A percentile compares a stretch with the other conserved stretches of the same genome.
Conservation (phyloP, 2,329 filamentous ascomycete genomes). For the Diplodia mutila region DNA sequence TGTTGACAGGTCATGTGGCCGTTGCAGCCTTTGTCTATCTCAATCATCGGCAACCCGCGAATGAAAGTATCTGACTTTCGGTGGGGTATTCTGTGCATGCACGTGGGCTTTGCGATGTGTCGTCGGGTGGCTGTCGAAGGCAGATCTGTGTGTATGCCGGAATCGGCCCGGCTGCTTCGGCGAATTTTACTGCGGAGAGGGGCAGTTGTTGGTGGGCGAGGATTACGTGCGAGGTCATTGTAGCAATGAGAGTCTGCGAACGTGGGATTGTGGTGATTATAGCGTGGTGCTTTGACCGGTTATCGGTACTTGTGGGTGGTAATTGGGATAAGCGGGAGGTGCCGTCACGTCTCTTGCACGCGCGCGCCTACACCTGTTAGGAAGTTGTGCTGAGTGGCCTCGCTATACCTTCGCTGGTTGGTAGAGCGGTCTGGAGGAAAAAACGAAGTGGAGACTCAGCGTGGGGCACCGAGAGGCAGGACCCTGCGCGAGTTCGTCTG, state of each 20-base stretch:
- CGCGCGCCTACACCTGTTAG: background rate
- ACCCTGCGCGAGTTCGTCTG: background rate
- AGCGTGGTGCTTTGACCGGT: background rate
- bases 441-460: background rate
- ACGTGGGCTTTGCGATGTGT: background rate
- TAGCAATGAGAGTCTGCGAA: background rate
- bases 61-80: background rate
- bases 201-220: background rate
- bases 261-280: background rate
- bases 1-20: background rate
- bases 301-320: background rate
- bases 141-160: background rate
- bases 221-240: background rate
- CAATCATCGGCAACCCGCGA: background rate
- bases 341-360: background rate
- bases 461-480: background rate
- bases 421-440: background rate
- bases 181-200: background rate
- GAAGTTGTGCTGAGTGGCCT: background rate
- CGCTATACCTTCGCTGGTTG: background rate
- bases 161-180: background rate
- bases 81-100: background rate
- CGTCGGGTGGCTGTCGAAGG: background rate
- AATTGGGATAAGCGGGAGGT: conserved; percentile 2
- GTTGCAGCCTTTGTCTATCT: background rate